Evolutionary conservation across 2,329 filamentous ascomycete genomes (phyloP), one percentile per base, ranked within the genome.

Genomic region (Hymenoscyphus occultus): DNA sequence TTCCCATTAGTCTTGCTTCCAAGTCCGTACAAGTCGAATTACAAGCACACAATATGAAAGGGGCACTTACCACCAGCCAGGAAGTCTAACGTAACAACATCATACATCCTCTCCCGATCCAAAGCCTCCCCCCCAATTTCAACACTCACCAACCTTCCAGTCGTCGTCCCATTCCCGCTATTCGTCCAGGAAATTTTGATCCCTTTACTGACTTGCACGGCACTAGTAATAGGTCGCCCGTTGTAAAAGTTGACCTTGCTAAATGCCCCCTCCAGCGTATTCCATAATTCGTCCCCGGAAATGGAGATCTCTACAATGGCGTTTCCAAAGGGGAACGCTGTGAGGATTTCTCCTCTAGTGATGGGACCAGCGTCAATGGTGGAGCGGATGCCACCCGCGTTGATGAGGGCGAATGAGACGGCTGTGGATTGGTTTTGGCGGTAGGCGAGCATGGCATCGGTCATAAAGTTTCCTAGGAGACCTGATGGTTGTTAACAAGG

Each of bases 311-410:
- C 84, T 9, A 87, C 85, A 22, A 90, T 79, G 56, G 86, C 79
- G 75, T 90, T 90, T 63, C 84, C 84, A 68, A 90, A 90, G 48
- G 87, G 87, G 76, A 90, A 90, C 0, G 85, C 81, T 0, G 85
- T 88, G 2, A 89, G 78, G 5, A 89, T 83, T 66, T 87, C 82
- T 62, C 86, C 86, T 42, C 86, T 83, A 3, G 86, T 90, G 71
- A 90, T 83, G 62, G 83, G 75, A 10, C 87, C 87, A 19, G 77
- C 74, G 54, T 86, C 85, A 61, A 90, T 90, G 42, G 83, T 84
- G 2, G 86, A 85, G 22, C 87, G 85, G 61, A 90, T 82, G 35
- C 86, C 86, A 14, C 87, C 87, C 0, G 83, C 83, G 74, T 90
- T 90, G 76, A 86, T 83, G 59, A 90, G 75, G 0, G 85, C 85